These are phyloP conservation scores for Leccinellum rugosiceps DNA, from an alignment of 768 basidiomycete species.

Conservation along the genomic window DNA sequence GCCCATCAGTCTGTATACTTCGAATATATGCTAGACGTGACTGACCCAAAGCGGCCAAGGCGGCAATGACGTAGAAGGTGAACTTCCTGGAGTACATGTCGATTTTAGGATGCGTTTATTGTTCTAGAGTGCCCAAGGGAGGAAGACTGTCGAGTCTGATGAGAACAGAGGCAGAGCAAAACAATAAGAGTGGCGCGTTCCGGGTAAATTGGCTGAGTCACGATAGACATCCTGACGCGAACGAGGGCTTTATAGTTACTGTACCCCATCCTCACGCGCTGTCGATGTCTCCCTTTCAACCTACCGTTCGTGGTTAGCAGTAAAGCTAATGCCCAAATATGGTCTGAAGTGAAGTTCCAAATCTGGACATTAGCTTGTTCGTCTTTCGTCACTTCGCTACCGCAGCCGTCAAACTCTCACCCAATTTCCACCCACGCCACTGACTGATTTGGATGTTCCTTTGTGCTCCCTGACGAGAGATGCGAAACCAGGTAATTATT, in stretches of 20 bases:
- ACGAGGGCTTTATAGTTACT: slow-evolving; percentile 25
- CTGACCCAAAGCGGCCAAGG: slow-evolving; percentile 26
- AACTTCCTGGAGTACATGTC: slow-evolving; percentile 28
- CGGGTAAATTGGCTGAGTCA: slow-evolving; percentile 17
- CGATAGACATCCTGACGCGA: neutral
- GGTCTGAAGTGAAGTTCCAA: slow-evolving; percentile 9
- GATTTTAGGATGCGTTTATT: slow-evolving; percentile 28
- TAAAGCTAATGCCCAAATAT: slow-evolving; percentile 19
- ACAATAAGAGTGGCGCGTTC: slow-evolving; percentile 31
- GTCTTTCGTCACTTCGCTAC: neutral
- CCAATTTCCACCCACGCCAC: neutral
- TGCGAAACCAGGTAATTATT: neutral
- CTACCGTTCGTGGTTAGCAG: slow-evolving; percentile 24
- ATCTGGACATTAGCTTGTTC: slow-evolving; percentile 30
- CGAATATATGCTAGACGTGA: neutral
- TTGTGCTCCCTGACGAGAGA: slow-evolving; percentile 15
- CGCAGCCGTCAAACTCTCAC: neutral
- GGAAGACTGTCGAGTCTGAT: neutral
- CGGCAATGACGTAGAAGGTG: slow-evolving; percentile 28
- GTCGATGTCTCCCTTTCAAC: slow-evolving; percentile 20
- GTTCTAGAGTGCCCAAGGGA: slow-evolving; percentile 14
- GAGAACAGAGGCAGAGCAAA: slow-evolving; percentile 13
- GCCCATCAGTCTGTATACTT: neutral
- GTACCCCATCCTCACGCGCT: neutral
- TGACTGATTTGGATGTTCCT: slow-evolving; percentile 18